Percentiles rank a stretch among this genome's conserved stretches.
These are phyloP conservation scores for Saccharomyces paradoxus DNA, from an alignment of 805 yeast species.

Conservation along the genomic window DNA sequence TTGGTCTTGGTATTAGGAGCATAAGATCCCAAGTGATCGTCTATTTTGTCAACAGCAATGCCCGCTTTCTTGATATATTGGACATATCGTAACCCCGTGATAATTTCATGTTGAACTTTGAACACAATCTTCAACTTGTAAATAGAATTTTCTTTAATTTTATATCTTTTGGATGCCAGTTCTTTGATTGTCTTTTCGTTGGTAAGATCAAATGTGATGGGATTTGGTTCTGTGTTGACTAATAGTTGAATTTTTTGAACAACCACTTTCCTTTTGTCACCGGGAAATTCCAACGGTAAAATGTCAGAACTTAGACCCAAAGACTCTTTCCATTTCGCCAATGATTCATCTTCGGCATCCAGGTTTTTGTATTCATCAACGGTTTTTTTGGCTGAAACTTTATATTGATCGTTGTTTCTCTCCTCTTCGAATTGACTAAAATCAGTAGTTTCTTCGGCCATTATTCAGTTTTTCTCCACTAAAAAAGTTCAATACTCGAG, in stretches of 20 bases:
- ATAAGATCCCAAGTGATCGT: slow-evolving; percentile 83
- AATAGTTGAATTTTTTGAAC: slow-evolving; percentile 65
- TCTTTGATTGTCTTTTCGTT: slow-evolving; percentile 49
- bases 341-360: slow-evolving; percentile 85
- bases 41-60: slow-evolving; percentile 74
- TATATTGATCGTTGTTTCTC: slow-evolving; percentile 21
- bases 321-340: slow-evolving; percentile 86
- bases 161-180: slow-evolving; percentile 57
- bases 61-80: slow-evolving; percentile 83
- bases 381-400: slow-evolving; percentile 53
- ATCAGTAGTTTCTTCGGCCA: slow-evolving; percentile 31
- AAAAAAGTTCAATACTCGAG: neutral
- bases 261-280: slow-evolving; percentile 71
- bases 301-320: slow-evolving; percentile 62
- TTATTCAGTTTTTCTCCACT: slow-evolving; percentile 2
- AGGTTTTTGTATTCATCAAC: slow-evolving; percentile 72
- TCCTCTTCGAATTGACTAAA: slow-evolving; percentile 27
- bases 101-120: slow-evolving; percentile 81
- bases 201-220: slow-evolving; percentile 63
- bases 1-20: slow-evolving; percentile 80
- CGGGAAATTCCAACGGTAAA: slow-evolving; percentile 53
- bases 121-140: slow-evolving; percentile 69
- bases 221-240: slow-evolving; percentile 55
- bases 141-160: slow-evolving; percentile 68
- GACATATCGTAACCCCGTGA: slow-evolving; percentile 81